phyloP scores from a whole-genome alignment of 2,329 filamentous ascomycete genomes.

The Diplodia intermedia region DNA sequence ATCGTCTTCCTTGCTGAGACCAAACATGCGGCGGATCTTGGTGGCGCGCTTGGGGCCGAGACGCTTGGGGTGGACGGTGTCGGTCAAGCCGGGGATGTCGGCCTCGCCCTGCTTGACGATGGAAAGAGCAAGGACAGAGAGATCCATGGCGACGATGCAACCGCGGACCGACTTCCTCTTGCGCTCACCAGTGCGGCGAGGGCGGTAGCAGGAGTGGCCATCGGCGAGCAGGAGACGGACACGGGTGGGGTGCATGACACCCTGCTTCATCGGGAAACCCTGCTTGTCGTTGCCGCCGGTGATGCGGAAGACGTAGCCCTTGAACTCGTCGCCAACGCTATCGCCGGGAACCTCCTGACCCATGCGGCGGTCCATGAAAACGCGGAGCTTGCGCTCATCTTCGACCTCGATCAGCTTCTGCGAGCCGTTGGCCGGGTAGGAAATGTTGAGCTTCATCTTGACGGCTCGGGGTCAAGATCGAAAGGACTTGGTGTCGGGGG shows the following conservation, averaged over 20 bases:
- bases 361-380: slow-evolving; percentile 99
- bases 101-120: slow-evolving; percentile 97
- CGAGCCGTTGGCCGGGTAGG: slow-evolving; percentile 98
- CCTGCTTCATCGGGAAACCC: slow-evolving; percentile 99
- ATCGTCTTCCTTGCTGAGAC: slow-evolving; percentile 99
- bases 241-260: slow-evolving; percentile 98
- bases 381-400: slow-evolving; percentile 98
- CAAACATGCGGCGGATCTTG: slow-evolving; percentile 99
- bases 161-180: slow-evolving; percentile 99
- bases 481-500: slow-evolving; percentile 28
- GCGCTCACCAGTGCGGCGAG: slow-evolving; percentile 96
- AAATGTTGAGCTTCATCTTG: slow-evolving; percentile 78
- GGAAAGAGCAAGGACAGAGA: slow-evolving; percentile 90
- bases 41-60: slow-evolving; percentile 99
- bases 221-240: slow-evolving; percentile 94
- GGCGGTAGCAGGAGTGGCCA: slow-evolving; percentile 99
- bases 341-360: slow-evolving; percentile 91
- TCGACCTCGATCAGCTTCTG: slow-evolving; percentile 99
- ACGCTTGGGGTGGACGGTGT: slow-evolving; percentile 98
- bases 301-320: slow-evolving; percentile 99
- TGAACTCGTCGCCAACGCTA: slow-evolving; percentile 98
- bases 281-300: slow-evolving; percentile 99
- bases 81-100: slow-evolving; percentile 95
- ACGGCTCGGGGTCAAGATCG: slow-evolving; percentile 32
- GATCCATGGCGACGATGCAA: slow-evolving; percentile 96